phyloP scores from a whole-genome alignment of 768 basidiomycete species.

The Phaffia tasmanica region DNA sequence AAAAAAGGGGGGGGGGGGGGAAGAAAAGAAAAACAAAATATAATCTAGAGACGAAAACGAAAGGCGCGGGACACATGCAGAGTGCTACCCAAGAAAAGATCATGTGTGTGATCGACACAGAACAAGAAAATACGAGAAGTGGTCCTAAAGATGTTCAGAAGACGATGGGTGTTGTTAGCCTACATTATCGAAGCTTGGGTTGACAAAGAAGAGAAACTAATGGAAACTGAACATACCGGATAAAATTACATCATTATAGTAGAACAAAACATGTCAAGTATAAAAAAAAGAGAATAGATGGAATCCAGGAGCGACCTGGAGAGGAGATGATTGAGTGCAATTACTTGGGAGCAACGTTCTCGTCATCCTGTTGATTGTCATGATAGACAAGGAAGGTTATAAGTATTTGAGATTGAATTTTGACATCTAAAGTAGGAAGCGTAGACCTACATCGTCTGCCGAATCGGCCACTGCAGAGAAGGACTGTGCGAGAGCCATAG shows the following conservation, averaged over 20 bases:
- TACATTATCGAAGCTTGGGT: not conserved
- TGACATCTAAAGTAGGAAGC: no score
- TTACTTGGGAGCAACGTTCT: no score
- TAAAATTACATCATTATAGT: no score
- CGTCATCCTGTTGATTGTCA: no score
- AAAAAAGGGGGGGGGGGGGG: not conserved
- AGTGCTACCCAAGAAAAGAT: not conserved
- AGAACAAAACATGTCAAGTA: no score
- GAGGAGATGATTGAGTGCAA: no score
- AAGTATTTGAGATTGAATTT: no score
- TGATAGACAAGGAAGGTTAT: no score
- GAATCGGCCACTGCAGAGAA: conserved; percentile 26
- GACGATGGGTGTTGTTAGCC: not conserved
- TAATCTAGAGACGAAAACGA: not conserved
- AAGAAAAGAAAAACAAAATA: not conserved
- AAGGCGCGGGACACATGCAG: not conserved
- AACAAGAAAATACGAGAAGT: not conserved
- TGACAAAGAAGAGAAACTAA: not conserved
- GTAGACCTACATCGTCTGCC: conserved; percentile 10
- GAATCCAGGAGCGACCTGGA: no score
- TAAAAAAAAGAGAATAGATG: no score
- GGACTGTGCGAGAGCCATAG: conserved; percentile 30
- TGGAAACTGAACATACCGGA: not conserved
- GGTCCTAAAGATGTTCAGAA: not conserved
- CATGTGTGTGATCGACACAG: not conserved